Percentiles rank a stretch among this genome's conserved stretches.
phyloP scores from a whole-genome alignment of 2,329 filamentous ascomycete species.

The Calonectria crousiana region DNA sequence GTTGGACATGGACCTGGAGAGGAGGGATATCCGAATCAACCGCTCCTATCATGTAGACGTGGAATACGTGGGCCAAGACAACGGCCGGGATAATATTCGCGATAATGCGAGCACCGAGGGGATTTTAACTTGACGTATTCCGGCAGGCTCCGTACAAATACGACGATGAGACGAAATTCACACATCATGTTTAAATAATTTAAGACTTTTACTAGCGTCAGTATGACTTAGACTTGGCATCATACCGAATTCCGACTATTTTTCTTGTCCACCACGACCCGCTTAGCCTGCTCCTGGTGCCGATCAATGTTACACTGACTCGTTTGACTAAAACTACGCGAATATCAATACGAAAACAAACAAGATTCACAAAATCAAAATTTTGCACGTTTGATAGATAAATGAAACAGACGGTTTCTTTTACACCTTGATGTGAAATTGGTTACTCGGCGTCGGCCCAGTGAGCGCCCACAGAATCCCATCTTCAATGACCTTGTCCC shows the following conservation, averaged over 20 bases:
- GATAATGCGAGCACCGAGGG: neutral
- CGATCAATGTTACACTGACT: neutral
- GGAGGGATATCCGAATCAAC: constrained; percentile 1
- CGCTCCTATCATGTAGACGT: constrained; percentile 5
- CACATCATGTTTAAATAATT: neutral
- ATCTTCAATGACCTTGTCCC: constrained; percentile 28
- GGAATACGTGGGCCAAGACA: neutral
- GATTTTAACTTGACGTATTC: constrained; percentile 9
- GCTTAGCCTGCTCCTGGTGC: neutral
- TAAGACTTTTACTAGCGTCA: neutral
- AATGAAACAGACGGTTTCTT: neutral
- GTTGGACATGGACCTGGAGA: neutral
- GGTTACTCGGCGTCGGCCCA: neutral
- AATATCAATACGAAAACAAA: neutral
- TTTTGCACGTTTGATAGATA: neutral
- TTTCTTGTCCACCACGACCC: neutral
- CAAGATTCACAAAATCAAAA: neutral
- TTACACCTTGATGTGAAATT: constrained; percentile 21
- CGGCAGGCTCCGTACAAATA: constrained; percentile 4
- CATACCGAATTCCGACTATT: neutral
- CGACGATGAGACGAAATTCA: constrained; percentile 1
- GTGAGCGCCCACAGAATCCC: constrained; percentile 23
- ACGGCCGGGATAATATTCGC: neutral
- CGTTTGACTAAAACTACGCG: neutral
- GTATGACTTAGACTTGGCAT: neutral